Evolutionary conservation across 1,139 yeast species (phyloP).

Genomic region (Pichia sp.): DNA sequence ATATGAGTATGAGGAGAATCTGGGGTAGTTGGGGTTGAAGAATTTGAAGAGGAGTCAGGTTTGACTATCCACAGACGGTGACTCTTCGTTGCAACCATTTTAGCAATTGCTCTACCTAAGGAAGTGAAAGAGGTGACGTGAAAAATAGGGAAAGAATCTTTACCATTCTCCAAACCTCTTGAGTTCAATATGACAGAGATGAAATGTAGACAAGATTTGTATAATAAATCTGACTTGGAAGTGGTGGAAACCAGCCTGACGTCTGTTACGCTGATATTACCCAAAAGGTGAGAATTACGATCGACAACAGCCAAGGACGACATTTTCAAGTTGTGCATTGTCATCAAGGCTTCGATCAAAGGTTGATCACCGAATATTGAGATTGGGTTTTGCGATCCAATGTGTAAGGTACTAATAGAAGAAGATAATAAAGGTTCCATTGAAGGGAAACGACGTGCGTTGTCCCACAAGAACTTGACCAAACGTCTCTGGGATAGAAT

Average conservation of each 20-base stretch:
- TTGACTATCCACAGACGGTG: constrained; percentile 94
- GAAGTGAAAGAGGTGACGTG: constrained; percentile 79
- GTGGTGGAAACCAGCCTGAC: constrained; percentile 83
- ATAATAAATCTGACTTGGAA: constrained; percentile 75
- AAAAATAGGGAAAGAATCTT: constrained; percentile 94
- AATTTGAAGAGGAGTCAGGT: constrained; percentile 32
- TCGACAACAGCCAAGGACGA: constrained; percentile 95
- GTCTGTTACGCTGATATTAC: constrained; percentile 92
- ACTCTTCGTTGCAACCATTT: constrained; percentile 88
- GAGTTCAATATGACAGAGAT: constrained; percentile 79
- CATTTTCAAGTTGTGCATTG: constrained; percentile 80
- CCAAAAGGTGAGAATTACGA: constrained; percentile 65
- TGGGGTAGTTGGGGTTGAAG: constrained; percentile 16
- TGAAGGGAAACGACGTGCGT: constrained; percentile 77
- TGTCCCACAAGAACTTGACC: constrained; percentile 82
- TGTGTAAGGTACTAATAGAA: constrained; percentile 61
- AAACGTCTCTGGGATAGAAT: constrained; percentile 85
- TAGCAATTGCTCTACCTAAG: constrained; percentile 85
- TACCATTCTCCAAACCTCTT: constrained; percentile 89
- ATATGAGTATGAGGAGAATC: constrained; percentile 10
- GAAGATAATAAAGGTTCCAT: constrained; percentile 70
- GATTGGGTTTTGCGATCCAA: constrained; percentile 68
- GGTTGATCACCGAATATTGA: constrained; percentile 82
- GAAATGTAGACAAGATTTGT: constrained; percentile 81
- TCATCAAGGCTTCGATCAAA: constrained; percentile 77